These are phyloP conservation scores for Chrysochromulina parva DNA, from an alignment of 78 protist species.

Conservation along the genomic window DNA sequence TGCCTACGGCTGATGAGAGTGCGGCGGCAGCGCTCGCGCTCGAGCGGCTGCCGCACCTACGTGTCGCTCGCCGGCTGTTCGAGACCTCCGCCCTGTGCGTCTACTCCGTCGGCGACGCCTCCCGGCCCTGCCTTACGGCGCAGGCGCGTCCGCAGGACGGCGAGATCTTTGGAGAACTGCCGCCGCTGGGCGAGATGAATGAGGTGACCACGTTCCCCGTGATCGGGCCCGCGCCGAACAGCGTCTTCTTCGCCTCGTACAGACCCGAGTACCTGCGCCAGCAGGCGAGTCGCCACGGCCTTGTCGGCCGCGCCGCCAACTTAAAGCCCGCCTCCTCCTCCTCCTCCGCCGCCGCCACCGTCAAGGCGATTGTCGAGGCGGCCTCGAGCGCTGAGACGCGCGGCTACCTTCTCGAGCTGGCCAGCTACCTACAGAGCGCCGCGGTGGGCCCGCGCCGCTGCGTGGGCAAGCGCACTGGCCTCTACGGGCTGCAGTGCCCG, in stretches of 20 bases:
- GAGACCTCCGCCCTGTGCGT: not conserved
- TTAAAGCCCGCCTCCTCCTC: not conserved
- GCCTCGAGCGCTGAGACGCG: not conserved
- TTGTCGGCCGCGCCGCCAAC: not conserved
- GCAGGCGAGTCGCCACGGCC: not conserved
- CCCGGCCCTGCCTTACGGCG: not conserved
- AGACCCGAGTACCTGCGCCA: not conserved
- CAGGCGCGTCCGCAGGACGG: conserved; percentile 53
- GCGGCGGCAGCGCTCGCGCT: too few species aligned
- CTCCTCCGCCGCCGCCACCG: not conserved
- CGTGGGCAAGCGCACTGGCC: conserved; percentile 8
- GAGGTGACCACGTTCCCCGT: not conserved
- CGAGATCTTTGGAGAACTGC: conserved; percentile 39
- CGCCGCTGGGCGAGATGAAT: not conserved
- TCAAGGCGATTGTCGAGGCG: not conserved
- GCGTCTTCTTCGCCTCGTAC: not conserved
- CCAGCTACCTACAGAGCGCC: not conserved
- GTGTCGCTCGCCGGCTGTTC: not conserved
- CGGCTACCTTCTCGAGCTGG: too few species aligned
- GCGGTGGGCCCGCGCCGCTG: not conserved
- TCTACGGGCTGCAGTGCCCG: conserved; percentile 31
- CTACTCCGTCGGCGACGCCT: not conserved
- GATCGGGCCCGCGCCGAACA: conserved; percentile 7
- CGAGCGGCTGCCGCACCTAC: not conserved
- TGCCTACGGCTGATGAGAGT: too few species aligned